Evolutionary conservation across 2,329 filamentous ascomycete genomes (phyloP).

Genomic region (Lecanicillium sp.): DNA sequence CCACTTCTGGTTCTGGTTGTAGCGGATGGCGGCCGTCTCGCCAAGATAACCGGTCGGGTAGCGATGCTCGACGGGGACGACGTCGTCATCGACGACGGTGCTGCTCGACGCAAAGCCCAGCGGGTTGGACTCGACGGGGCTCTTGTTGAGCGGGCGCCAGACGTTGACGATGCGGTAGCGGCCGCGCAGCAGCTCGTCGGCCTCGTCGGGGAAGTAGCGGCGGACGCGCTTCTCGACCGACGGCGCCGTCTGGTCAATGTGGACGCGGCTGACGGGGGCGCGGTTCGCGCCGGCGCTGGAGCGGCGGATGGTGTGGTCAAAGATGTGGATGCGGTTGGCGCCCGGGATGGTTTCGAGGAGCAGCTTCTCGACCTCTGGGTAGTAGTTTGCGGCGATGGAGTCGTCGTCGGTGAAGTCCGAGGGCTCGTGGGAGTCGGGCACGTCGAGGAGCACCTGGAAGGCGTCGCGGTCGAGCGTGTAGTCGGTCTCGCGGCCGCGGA

Average conservation of each 20-base stretch:
- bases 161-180: slow-evolving; percentile 83
- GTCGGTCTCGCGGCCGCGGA: slow-evolving; percentile 60
- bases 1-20: slow-evolving; percentile 60
- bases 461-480: slow-evolving; percentile 68
- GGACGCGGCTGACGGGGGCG: slow-evolving; percentile 62
- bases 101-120: slow-evolving; percentile 62
- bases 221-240: slow-evolving; percentile 61
- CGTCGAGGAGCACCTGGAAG: slow-evolving; percentile 56
- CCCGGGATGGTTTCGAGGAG: slow-evolving; percentile 62
- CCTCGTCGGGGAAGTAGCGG: slow-evolving; percentile 59
- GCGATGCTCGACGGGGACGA: slow-evolving; percentile 66
- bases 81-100: slow-evolving; percentile 52
- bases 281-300: slow-evolving; percentile 50
- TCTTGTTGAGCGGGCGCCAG: slow-evolving; percentile 60
- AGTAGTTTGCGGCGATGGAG: slow-evolving; percentile 66
- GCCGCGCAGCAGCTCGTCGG: slow-evolving; percentile 54
- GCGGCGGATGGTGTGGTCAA: slow-evolving; percentile 84
- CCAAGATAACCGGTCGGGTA: slow-evolving; percentile 59
- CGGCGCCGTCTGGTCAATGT: slow-evolving; percentile 73
- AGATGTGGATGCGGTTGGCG: slow-evolving; percentile 60
- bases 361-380: slow-evolving; percentile 72
- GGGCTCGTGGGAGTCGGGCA: slow-evolving; percentile 47
- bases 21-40: slow-evolving; percentile 63
- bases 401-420: slow-evolving; percentile 59
- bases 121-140: slow-evolving; percentile 58